Evolutionary conservation across 495 filamentous ascomycete genomes (phyloP).

Genomic region (Geopyxis carbonaria): DNA sequence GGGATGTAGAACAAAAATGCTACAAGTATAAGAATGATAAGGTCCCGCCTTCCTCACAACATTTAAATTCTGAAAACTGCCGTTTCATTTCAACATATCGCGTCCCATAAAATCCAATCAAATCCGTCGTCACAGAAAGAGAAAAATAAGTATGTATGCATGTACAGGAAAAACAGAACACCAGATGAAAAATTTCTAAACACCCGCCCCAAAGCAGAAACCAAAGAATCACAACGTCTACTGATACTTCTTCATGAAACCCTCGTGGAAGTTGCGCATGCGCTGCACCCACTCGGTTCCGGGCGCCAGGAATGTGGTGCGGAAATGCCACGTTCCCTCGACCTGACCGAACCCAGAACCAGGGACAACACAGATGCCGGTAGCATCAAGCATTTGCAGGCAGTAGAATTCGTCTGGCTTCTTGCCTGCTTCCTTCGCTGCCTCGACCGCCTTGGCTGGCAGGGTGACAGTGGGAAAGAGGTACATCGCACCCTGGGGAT

Average conservation of each 20-base stretch:
- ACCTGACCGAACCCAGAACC: constrained; percentile 89
- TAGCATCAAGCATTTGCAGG: constrained; percentile 73
- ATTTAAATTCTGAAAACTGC: too few species aligned
- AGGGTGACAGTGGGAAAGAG: constrained; percentile 87
- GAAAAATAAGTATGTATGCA: too few species aligned
- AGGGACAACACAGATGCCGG: constrained; percentile 87
- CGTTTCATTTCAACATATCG: too few species aligned
- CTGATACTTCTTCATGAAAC: constrained; percentile 71
- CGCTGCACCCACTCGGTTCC: constrained; percentile 87
- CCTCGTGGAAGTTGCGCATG: constrained; percentile 75
- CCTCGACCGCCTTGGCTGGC: constrained; percentile 52
- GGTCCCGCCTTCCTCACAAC: too few species aligned
- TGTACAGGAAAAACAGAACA: too few species aligned
- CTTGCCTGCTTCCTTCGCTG: constrained; percentile 55
- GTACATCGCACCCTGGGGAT: constrained; percentile 90
- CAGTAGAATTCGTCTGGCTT: constrained; percentile 87
- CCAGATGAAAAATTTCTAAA: too few species aligned
- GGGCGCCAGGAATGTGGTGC: constrained; percentile 90
- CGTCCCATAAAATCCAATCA: too few species aligned
- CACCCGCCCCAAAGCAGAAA: too few species aligned
- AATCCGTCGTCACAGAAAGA: too few species aligned
- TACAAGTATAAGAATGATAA: too few species aligned
- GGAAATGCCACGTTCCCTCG: constrained; percentile 79
- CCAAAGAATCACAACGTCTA: too few species aligned
- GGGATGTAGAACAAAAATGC: too few species aligned